These are phyloP conservation scores for Pseudocercospora musae DNA, from an alignment of 2,329 filamentous ascomycete genomes.

Conservation along the genomic window DNA sequence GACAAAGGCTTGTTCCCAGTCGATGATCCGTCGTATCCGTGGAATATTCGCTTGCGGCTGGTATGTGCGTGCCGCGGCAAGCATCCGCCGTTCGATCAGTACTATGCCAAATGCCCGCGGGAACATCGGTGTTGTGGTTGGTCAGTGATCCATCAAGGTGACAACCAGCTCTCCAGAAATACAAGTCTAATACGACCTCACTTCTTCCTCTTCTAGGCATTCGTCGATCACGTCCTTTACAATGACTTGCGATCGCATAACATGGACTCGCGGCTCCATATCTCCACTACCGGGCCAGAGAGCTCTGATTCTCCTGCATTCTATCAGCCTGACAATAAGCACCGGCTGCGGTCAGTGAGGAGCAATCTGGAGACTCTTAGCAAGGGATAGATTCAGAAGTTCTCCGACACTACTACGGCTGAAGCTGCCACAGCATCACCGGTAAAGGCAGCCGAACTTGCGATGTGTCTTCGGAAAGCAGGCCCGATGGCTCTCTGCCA, in stretches of 20 bases:
- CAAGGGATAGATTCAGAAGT: background rate
- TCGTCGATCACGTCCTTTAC: background rate
- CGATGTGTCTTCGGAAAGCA: background rate
- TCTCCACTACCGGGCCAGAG: background rate
- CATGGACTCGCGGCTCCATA: background rate
- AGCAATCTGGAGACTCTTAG: background rate
- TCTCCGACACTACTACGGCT: background rate
- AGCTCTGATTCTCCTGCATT: background rate
- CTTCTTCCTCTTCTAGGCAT: background rate
- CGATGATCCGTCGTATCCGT: background rate
- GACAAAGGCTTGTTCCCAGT: background rate
- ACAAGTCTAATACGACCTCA: slow-evolving; percentile 3
- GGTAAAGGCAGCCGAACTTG: background rate
- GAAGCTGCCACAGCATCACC: background rate
- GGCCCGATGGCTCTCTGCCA: background rate
- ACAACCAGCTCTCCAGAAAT: background rate
- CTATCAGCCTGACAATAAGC: background rate
- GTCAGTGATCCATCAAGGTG: slow-evolving; percentile 2
- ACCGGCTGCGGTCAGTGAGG: background rate
- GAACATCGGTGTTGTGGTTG: background rate
- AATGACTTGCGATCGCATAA: background rate
- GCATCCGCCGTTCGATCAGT: background rate
- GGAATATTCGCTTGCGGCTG: background rate
- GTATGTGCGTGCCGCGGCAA: background rate
- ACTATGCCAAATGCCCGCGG: background rate